Evolutionary conservation across 768 basidiomycete species (phyloP).

Genomic region (Tricholomella constricta): DNA sequence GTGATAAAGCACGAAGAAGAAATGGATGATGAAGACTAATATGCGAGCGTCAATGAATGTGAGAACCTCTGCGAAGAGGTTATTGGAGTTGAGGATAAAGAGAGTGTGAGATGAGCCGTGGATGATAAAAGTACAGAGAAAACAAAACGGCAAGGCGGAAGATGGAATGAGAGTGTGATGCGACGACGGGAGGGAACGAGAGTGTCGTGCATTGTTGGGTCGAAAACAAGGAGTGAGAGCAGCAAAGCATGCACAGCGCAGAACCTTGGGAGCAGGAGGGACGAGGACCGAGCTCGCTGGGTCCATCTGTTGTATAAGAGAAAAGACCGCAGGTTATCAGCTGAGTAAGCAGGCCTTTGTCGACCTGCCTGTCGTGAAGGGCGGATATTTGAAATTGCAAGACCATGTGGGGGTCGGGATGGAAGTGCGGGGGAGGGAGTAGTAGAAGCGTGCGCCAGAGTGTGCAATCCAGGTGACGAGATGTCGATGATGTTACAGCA

Average conservation of each 20-base stretch:
- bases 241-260: background rate
- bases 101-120: background rate
- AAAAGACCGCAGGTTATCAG: background rate
- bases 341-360: background rate
- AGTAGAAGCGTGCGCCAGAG: no score
- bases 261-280: no score
- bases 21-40: background rate
- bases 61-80: background rate
- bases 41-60: conserved; percentile 2
- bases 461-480: background rate
- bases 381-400: background rate
- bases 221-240: background rate
- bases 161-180: background rate
- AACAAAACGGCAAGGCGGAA: no score
- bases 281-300: no score
- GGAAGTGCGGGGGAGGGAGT: no score
- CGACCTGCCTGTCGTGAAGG: no score
- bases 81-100: background rate
- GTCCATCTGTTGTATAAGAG: no score
- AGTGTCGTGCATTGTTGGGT: background rate
- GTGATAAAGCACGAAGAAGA: background rate
- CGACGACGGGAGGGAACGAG: background rate
- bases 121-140: background rate
- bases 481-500: conserved; percentile 9
- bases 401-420: background rate